Conservation (phyloP, 2,329 filamentous ascomycete genomes). For the Ophiosphaerella narmari region DNA sequence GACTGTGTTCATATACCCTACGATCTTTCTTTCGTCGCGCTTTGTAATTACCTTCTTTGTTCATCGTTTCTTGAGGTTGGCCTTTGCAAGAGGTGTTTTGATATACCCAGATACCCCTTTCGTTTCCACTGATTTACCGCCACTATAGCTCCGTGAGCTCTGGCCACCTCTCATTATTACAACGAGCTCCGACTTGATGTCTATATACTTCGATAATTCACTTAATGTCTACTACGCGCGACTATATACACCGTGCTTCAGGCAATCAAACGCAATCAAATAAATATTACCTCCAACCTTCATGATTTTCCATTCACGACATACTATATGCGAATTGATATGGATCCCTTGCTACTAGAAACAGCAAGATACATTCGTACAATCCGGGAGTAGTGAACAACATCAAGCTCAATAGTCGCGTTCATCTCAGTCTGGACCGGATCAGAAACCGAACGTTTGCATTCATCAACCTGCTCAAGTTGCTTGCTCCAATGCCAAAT, state of each 20-base stretch:
- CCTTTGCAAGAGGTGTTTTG: not conserved
- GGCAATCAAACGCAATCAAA: constrained; percentile 1
- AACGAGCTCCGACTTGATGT: constrained; percentile 28
- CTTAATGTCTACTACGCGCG: constrained; percentile 19
- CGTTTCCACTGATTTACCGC: constrained; percentile 4
- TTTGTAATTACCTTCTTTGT: constrained; percentile 12
- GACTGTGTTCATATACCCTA: constrained; percentile 4
- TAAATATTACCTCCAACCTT: not conserved
- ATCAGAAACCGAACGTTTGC: too few relatives aligned
- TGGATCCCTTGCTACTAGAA: too few relatives aligned
- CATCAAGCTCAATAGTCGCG: too few relatives aligned
- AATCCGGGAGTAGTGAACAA: too few relatives aligned
- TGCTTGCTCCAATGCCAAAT: too few relatives aligned
- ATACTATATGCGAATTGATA: too few relatives aligned
- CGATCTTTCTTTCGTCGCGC: constrained; percentile 10
- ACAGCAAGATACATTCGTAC: too few relatives aligned
- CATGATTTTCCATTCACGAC: not conserved
- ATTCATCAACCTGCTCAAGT: too few relatives aligned
- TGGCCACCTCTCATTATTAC: constrained; percentile 5
- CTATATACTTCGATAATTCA: constrained; percentile 17
- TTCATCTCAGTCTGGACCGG: too few relatives aligned
- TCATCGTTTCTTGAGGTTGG: constrained; percentile 3
- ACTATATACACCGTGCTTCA: not conserved
- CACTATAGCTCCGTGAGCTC: constrained; percentile 14
- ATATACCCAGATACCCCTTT: constrained; percentile 18